Evolutionary conservation across 78 protist genomes (phyloP).

Genomic region (Mastigamoeba balamuthi): DNA sequence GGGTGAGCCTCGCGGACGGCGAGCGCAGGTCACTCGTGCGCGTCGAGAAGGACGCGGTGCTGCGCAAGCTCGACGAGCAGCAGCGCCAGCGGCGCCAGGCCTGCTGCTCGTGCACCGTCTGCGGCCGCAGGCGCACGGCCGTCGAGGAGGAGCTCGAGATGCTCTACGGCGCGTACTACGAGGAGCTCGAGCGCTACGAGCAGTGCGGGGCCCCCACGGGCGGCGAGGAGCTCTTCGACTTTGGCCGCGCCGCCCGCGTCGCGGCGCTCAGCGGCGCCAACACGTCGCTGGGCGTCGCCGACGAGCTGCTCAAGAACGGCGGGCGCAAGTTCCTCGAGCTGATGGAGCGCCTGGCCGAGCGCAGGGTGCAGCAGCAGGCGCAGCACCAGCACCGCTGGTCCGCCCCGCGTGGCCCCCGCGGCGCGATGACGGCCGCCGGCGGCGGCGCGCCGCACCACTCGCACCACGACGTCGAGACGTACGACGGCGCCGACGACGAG

Average conservation of each 20-base stretch:
- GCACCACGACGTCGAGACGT: conserved; percentile 1
- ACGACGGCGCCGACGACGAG: background rate
- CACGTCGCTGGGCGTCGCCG: too few relatives aligned
- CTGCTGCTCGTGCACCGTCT: conserved; percentile 46
- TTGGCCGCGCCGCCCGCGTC: too few relatives aligned
- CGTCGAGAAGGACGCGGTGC: conserved; percentile 36
- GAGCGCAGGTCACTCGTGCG: conserved; percentile 28
- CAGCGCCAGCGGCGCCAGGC: too few relatives aligned
- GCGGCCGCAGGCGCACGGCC: conserved; percentile 44
- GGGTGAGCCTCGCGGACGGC: conserved; percentile 17
- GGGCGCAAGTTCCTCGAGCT: conserved; percentile 33
- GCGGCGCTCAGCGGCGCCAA: too few relatives aligned
- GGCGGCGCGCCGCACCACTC: background rate
- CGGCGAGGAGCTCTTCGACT: too few relatives aligned
- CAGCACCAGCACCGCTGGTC: conserved; percentile 1
- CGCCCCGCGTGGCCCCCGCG: background rate
- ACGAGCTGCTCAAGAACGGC: conserved; percentile 19
- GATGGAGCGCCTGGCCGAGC: conserved; percentile 39
- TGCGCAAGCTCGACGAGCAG: conserved; percentile 47
- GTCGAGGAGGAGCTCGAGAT: conserved; percentile 52
- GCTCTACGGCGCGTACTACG: conserved; percentile 49
- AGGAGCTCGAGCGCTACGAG: conserved; percentile 5
- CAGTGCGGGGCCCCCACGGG: too few relatives aligned
- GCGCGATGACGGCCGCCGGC: background rate
- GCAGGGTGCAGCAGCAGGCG: conserved; percentile 1